Evolutionary conservation across 257 asterid species (phyloP).

Genomic region (Petunia secreta): DNA sequence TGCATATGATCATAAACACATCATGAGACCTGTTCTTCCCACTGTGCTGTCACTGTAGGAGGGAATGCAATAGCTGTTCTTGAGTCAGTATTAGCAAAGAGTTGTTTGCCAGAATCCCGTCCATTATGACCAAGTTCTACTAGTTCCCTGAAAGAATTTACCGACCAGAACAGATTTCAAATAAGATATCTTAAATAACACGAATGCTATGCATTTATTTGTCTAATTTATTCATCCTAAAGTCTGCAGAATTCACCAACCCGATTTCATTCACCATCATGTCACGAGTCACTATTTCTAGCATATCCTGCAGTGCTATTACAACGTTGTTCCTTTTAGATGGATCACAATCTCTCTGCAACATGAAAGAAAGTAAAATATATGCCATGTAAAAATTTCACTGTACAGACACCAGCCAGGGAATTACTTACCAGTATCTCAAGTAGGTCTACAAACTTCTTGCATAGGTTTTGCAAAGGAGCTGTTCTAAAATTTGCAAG

Average conservation of each 20-base stretch:
- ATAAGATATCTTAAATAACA: conserved; percentile 3
- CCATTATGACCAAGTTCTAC: conserved; percentile 78
- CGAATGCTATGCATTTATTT: neutral
- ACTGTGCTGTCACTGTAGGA: conserved; percentile 83
- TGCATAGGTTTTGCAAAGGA: conserved; percentile 74
- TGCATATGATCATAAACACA: conserved; percentile 17
- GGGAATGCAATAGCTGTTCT: conserved; percentile 67
- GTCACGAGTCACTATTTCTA: conserved; percentile 90
- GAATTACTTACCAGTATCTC: conserved; percentile 78
- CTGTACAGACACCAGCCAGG: neutral
- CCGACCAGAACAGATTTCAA: conserved; percentile 1
- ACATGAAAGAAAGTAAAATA: conserved; percentile 30
- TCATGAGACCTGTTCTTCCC: conserved; percentile 90
- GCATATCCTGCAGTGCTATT: conserved; percentile 88
- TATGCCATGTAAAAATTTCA: conserved; percentile 19
- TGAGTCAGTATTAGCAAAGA: conserved; percentile 60
- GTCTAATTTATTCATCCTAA: conserved; percentile 15
- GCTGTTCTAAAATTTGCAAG: conserved; percentile 79
- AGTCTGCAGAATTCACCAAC: conserved; percentile 50
- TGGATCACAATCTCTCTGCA: conserved; percentile 81
- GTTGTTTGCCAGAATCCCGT: conserved; percentile 88
- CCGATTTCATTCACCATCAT: conserved; percentile 91
- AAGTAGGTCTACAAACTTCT: conserved; percentile 83
- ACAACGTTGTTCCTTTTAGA: conserved; percentile 80
- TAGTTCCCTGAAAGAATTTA: conserved; percentile 66